Evolutionary conservation across 2,329 filamentous ascomycete species (phyloP), one percentile per base, ranked within the genome.

Genomic region (Emericellopsis cladophorae): DNA sequence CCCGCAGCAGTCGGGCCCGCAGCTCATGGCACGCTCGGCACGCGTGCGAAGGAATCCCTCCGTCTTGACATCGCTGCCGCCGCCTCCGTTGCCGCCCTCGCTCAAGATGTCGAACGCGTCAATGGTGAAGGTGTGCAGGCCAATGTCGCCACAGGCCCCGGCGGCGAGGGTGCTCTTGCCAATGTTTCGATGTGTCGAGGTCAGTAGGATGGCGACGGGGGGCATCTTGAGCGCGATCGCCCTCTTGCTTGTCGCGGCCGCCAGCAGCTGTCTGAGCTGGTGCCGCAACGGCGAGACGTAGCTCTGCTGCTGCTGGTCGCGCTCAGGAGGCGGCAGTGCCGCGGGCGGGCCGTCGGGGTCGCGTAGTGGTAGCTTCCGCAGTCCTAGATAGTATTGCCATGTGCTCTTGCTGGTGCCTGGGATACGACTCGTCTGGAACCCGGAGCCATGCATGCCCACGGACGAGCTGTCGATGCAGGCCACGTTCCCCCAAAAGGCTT

Each of bases 71-170:
- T 98, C 92, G 42, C 84, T 82, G 8, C 86, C 86, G 40, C 87
- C 87, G 1, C 82, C 83, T 7, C 26, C 26, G 26, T 29, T 29
- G 9, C 60, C 59, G 12, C 87, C 86, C 57, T 96, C 90, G n/a
- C 87, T 90, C 5, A 95, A 68, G 34, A 98, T 86, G 51, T 98
- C 92, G 52, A 94, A 95, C 0, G 86, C 84, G 57, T 96, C 88
- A 40, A 98, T 84, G 1, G 76, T 64, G 56, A 95, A 96, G 0
- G 80, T 84, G 57, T 98, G 92, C 14, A 96, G 68, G 4, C 92
- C 92, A 46, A 95, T 81, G 52, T 95, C 90, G 3, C 83, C 74
- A 57, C 88, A 94, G 5, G 89, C 88, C 35, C 77, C 75, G 2
- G 68, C 71, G 0, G 86, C 86, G 18, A 88, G 64, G 3, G 81